Evolutionary conservation across 345 rosid genomes (phyloP), one percentile per base, ranked within the genome.

Genomic region (Rhizophora mangle): DNA sequence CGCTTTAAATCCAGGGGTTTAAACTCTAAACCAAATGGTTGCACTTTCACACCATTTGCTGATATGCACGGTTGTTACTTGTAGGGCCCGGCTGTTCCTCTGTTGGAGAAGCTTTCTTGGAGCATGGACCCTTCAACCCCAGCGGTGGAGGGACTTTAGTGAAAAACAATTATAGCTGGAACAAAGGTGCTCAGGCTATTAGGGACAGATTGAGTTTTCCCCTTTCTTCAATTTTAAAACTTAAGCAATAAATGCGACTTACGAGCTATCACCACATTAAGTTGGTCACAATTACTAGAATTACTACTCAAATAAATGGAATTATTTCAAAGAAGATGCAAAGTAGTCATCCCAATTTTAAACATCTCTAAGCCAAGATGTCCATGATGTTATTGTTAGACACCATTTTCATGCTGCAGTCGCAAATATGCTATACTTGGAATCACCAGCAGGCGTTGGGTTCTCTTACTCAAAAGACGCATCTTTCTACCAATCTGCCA

Each of bases 401-500:
- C 2, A 56, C 24, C 6, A 18, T 6, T 24, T 56, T 56, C 15
- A 56, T 58, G 2, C 5, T 29, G 27, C 63, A 72, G 65, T 52
- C 29, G 74, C 68, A 53, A 70, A 70, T 8, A 63, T 70, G 53
- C 27, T 70, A 8, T 70, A 70, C 22, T 20, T 70, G 55, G 74
- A 70, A n/a, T 63, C 67, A 18, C 67, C 73, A 5, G 73, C 73
- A 32, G 73, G 73, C 1, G 73, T 70, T 52, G 73, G 67, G 3
- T 70, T 62, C 62, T 70, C 73, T 62, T 61, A 70, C 20, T 70
- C 63, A 18, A 53, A 22, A 6, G 63, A 55, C 6, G 5, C 53
- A 37, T 54, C 63, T 6, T 71, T 71, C 30, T 71, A 71, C 49
- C 2, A 63, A 36, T 10, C 1, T 62, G 65, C 51, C 19, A 43